These are phyloP conservation scores for Saccharomycopsis capsularis DNA, from an alignment of 805 yeast genomes.

Conservation along the genomic window DNA sequence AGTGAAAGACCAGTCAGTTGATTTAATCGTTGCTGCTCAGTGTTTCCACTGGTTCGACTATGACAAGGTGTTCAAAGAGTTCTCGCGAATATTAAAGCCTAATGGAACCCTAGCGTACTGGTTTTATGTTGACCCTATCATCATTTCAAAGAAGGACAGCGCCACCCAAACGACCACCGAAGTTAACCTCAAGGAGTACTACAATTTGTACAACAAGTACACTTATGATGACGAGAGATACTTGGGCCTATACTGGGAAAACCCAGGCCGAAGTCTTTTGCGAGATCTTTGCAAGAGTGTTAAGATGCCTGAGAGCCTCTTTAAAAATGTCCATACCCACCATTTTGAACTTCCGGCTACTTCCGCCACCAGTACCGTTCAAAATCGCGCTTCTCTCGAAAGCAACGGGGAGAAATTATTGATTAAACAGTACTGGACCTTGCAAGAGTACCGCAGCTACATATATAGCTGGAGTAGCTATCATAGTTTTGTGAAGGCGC, in stretches of 20 bases:
- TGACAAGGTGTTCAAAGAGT: conserved; percentile 42
- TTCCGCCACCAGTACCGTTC: neutral
- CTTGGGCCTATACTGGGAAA: conserved; percentile 76
- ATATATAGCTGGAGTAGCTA: conserved; percentile 66
- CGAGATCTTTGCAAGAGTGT: conserved; percentile 38
- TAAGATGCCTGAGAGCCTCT: conserved; percentile 36
- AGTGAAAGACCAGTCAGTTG: conserved; percentile 35
- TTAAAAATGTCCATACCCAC: conserved; percentile 30
- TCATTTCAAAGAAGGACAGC: conserved; percentile 32
- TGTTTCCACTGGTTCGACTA: conserved; percentile 82
- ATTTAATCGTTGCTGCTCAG: conserved; percentile 72
- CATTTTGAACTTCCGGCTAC: neutral
- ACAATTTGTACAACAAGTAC: conserved; percentile 43
- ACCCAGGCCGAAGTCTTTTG: conserved; percentile 64
- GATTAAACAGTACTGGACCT: conserved; percentile 34
- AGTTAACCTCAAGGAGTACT: conserved; percentile 30
- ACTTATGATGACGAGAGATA: conserved; percentile 41
- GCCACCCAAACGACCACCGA: conserved; percentile 35
- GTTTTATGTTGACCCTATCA: conserved; percentile 70
- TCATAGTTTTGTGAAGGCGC: conserved; percentile 44
- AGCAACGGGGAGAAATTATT: conserved; percentile 23
- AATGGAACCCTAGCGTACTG: conserved; percentile 70
- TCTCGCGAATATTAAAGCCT: conserved; percentile 43
- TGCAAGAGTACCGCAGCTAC: conserved; percentile 45
- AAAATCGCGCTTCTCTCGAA: no score